Conservation (phyloP, 192 early-diverging fungal genomes). For the Coemansia sp. region DNA sequence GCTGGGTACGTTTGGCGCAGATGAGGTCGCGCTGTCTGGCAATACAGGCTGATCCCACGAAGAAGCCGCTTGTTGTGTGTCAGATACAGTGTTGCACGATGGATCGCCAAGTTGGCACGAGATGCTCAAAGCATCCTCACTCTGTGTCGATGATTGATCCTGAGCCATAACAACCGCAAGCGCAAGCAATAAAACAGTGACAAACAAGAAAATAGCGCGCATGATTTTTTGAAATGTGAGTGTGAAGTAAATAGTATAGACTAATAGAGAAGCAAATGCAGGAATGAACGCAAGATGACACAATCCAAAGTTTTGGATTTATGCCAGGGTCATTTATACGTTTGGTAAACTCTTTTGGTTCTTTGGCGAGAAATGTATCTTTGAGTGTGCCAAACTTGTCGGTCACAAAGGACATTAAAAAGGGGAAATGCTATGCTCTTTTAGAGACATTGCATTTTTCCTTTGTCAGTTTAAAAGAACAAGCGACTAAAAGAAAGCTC, state of each 20-base stretch:
- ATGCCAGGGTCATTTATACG: neutral
- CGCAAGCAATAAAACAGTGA: no score
- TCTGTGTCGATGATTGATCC: no score
- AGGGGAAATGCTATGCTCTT: neutral
- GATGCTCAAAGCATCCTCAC: no score
- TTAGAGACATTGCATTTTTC: no score
- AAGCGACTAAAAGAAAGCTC: neutral
- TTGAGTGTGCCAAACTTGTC: neutral
- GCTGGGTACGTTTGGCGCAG: neutral
- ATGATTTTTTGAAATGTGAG: neutral
- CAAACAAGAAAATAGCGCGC: no score
- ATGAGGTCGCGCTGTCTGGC: neutral
- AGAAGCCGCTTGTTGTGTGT: no score
- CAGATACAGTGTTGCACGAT: no score
- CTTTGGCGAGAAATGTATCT: neutral
- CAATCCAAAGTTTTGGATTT: neutral
- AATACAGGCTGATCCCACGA: neutral
- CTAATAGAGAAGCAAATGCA: neutral
- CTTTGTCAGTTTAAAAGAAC: no score
- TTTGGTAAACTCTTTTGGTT: neutral
- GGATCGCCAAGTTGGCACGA: no score
- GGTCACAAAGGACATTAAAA: neutral
- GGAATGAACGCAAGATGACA: neutral
- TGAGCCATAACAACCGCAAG: no score
- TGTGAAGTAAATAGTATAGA: neutral